A percentile compares a stretch with the other conserved stretches of the same genome.
Conservation (phyloP, 768 basidiomycete species). For the Auricularia heimuer region DNA sequence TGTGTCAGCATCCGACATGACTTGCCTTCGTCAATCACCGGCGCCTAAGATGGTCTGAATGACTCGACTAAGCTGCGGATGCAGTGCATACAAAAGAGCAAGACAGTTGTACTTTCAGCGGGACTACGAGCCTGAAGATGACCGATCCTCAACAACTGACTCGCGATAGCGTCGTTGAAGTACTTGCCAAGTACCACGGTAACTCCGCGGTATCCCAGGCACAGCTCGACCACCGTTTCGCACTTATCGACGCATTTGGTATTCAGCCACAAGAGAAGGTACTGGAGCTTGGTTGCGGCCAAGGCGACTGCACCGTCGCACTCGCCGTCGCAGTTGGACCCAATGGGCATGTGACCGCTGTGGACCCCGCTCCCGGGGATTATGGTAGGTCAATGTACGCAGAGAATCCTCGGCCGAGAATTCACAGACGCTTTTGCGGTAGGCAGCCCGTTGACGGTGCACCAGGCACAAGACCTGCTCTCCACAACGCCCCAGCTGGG, state of each 20-base stretch:
- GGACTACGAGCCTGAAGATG: too few species aligned
- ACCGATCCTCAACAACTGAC: not conserved
- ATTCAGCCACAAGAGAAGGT: conserved; percentile 22
- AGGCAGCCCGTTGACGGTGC: conserved; percentile 29
- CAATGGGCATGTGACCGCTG: conserved; percentile 27
- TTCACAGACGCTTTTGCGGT: not conserved
- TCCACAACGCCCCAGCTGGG: conserved; percentile 20
- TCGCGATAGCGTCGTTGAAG: not conserved
- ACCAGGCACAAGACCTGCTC: conserved; percentile 27
- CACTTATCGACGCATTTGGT: conserved; percentile 21
- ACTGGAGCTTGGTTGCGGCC: conserved; percentile 33
- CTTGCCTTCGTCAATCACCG: too few species aligned
- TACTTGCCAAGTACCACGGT: not conserved
- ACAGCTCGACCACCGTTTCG: conserved; percentile 21
- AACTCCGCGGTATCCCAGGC: not conserved
- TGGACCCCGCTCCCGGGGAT: conserved; percentile 29
- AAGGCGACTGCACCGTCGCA: conserved; percentile 30
- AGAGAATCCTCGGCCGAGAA: not conserved
- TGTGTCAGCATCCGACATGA: too few species aligned
- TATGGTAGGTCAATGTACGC: conserved; percentile 21
- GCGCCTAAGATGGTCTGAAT: too few species aligned
- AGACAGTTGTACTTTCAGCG: too few species aligned
- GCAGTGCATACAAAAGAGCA: too few species aligned
- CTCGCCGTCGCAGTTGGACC: conserved; percentile 27
- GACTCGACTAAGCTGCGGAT: too few species aligned